Evolutionary conservation across 2,329 filamentous ascomycete genomes (phyloP).

Genomic region (Beauveria caledonica): DNA sequence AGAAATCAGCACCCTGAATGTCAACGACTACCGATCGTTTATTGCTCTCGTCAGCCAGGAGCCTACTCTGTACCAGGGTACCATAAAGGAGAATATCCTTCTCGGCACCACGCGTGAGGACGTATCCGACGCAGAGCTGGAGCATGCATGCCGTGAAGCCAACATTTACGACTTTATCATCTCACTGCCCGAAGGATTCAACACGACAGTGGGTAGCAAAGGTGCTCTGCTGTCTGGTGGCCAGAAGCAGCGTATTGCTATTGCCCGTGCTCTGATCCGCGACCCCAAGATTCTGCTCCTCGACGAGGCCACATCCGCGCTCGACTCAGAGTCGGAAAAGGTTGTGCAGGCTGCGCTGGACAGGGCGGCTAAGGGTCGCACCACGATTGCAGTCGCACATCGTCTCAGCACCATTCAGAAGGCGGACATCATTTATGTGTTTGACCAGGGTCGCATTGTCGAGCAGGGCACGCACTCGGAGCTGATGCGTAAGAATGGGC

Average conservation of each 20-base stretch:
- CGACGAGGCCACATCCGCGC: constrained; percentile 70
- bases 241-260: constrained; percentile 91
- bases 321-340: constrained; percentile 71
- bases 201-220: constrained; percentile 79
- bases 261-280: constrained; percentile 84
- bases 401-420: constrained; percentile 88
- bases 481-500: constrained; percentile 59
- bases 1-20: constrained; percentile 71
- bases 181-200: constrained; percentile 77
- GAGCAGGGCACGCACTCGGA: constrained; percentile 76
- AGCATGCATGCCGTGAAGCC: constrained; percentile 76
- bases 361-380: constrained; percentile 72
- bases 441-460: constrained; percentile 79
- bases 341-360: constrained; percentile 76
- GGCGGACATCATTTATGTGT: constrained; percentile 93
- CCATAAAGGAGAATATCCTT: constrained; percentile 82
- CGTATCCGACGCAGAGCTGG: constrained; percentile 63
- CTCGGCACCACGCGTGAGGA: constrained; percentile 62
- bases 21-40: constrained; percentile 76
- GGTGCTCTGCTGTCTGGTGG: constrained; percentile 80
- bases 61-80: constrained; percentile 89
- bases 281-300: constrained; percentile 80
- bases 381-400: constrained; percentile 92
- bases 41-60: constrained; percentile 90
- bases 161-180: constrained; percentile 92